These are phyloP conservation scores for Sphaerobolus stellatus DNA, from an alignment of 1,284 basidiomycete species.

Conservation along the genomic window DNA sequence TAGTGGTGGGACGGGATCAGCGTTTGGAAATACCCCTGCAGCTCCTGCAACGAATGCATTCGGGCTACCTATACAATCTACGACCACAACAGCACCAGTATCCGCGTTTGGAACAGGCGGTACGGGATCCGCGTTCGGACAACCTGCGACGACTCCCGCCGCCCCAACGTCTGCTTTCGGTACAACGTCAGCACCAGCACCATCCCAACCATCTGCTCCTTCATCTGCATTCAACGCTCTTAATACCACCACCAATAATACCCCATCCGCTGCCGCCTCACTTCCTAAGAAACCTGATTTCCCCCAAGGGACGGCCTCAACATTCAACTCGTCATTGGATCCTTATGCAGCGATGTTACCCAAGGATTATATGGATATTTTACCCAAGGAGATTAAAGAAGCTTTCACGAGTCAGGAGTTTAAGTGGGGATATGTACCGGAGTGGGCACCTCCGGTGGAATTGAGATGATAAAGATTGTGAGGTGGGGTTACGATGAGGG, in stretches of 20 bases:
- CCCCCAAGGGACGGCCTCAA: constrained; percentile 19
- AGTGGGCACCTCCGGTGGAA: constrained; percentile 74
- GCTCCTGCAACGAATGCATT: too few species aligned
- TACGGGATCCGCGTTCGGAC: constrained; percentile 6
- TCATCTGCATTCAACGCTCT: too few species aligned
- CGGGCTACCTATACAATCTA: too few species aligned
- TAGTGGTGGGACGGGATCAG: constrained; percentile 23
- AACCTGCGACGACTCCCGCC: constrained; percentile 25
- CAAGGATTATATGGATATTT: constrained; percentile 50
- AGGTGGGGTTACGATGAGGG: too few species aligned
- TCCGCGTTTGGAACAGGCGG: constrained; percentile 11
- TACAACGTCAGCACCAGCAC: constrained; percentile 14
- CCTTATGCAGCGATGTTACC: constrained; percentile 62
- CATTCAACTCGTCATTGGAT: constrained; percentile 46
- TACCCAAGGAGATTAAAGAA: constrained; percentile 52
- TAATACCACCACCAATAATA: too few species aligned
- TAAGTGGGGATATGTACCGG: constrained; percentile 72
- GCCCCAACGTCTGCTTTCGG: constrained; percentile 29
- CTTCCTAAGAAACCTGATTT: too few species aligned
- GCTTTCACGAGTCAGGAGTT: constrained; percentile 66
- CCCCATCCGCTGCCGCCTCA: too few species aligned
- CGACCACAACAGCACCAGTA: too few species aligned
- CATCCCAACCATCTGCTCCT: constrained; percentile 17
- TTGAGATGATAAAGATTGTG: constrained; percentile 41
- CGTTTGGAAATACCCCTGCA: too few species aligned